Evolutionary conservation across 2,329 filamentous ascomycete genomes (phyloP), one percentile per base, ranked within the genome.

Genomic region (Botrytis byssoidea): DNA sequence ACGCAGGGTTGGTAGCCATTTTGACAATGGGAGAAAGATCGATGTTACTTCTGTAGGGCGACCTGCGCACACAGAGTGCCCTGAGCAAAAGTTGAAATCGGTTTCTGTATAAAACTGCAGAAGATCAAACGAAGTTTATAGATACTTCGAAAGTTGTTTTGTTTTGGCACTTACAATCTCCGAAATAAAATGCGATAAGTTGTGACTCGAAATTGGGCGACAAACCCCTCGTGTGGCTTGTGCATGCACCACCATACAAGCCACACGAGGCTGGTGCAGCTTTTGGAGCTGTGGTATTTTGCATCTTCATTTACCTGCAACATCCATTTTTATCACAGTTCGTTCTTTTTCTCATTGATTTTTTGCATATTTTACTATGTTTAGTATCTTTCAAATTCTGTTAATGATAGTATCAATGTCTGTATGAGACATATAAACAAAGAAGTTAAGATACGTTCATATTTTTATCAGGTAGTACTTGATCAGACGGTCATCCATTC

Each of bases 1-100:
- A 81, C 42, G 83, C 86, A 78, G 85, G 85, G 82, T 90, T 88
- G 76, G 86, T 87, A 79, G 88, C 88, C 88, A 90, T 90, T 80
- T 82, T 86, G 80, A 84, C 83, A 42, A 25, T 63, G 82, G 83
- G 83, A 81, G 82, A 81, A 78, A 81, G 79, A 72, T 77, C 78
- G 65, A 79, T 82, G 80, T 78, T 80, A 81, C 82, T 83, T 83
- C 83, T 83, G 80, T 83, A 84, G 76, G 84, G 85, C 83, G 85
- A 81, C 82, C 86, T 85, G 83, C 86, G 87, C 88, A 88, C 86
- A 81, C 86, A 84, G 81, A 89, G 85, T 83, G 87, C 86, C 85
- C 86, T 85, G 79, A 84, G 81, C 74, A 86, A 80, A 80, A 86
- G 81, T 85, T 83, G 85, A 73, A 64, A 55, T 35, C 6, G 44